Percentiles rank a stretch among this genome's conserved stretches.
phyloP scores from a whole-genome alignment of 108 stramenopile species.

The Seminavis robusta region DNA sequence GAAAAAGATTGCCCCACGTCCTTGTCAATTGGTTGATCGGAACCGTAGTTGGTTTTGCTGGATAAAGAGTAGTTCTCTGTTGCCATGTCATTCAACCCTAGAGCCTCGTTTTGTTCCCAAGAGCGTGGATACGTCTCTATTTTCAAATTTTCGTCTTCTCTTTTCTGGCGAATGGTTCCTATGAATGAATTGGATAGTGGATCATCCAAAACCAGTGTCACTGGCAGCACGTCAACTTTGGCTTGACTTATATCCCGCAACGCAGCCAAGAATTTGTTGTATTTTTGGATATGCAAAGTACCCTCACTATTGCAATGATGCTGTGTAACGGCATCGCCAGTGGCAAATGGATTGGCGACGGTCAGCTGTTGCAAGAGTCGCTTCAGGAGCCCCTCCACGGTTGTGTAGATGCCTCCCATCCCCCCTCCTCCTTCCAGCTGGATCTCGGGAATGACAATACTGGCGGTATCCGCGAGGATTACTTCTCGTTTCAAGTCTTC shows the following conservation, averaged over 20 bases:
- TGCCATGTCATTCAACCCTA: constrained; percentile 63
- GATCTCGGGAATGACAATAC: constrained; percentile 72
- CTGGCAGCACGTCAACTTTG: constrained; percentile 60
- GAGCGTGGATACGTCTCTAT: constrained; percentile 51
- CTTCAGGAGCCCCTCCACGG: constrained; percentile 83
- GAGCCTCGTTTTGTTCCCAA: constrained; percentile 54
- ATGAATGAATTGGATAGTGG: constrained; percentile 91
- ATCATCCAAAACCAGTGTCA: constrained; percentile 77
- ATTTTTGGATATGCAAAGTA: constrained; percentile 22
- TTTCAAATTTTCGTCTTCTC: constrained; percentile 27
- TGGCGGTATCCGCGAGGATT: constrained; percentile 81
- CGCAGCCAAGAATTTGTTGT: constrained; percentile 33
- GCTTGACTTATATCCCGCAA: constrained; percentile 37
- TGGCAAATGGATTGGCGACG: constrained; percentile 65
- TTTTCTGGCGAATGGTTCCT: constrained; percentile 37
- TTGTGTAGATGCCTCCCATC: constrained; percentile 88
- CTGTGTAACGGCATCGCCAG: constrained; percentile 58
- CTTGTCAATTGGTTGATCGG: not conserved
- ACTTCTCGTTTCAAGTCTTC: constrained; percentile 80
- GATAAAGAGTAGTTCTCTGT: constrained; percentile 33
- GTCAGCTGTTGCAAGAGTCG: constrained; percentile 56
- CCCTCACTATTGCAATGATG: constrained; percentile 40
- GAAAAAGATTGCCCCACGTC: not conserved
- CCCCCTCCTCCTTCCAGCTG: constrained; percentile 60
- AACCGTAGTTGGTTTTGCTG: not conserved